Conservation (phyloP, 1,284 basidiomycete genomes). For the Irpex sp. region DNA sequence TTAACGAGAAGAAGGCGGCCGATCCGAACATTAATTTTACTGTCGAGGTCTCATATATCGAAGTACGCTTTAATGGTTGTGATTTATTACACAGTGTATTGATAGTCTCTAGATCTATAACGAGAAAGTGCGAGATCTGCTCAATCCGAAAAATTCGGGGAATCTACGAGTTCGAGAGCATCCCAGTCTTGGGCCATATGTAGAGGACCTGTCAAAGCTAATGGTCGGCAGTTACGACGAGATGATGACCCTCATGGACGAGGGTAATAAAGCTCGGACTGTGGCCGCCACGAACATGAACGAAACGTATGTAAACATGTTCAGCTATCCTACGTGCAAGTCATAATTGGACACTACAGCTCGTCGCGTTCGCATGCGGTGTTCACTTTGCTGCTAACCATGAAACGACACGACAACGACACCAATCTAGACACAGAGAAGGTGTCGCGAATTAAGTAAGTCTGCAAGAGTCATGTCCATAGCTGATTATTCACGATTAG, state of each 20-base stretch:
- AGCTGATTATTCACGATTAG: slow-evolving; percentile 7
- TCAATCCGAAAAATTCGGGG: slow-evolving; percentile 96
- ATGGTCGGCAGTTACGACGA: slow-evolving; percentile 89
- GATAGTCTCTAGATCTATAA: slow-evolving; percentile 79
- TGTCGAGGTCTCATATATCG: slow-evolving; percentile 97
- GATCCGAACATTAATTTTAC: slow-evolving; percentile 79
- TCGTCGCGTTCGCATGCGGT: slow-evolving; percentile 98
- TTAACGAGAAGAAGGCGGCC: slow-evolving; percentile 58
- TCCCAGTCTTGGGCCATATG: slow-evolving; percentile 92
- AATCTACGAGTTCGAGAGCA: slow-evolving; percentile 97
- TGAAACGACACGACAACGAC: slow-evolving; percentile 80
- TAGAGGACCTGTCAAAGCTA: slow-evolving; percentile 94
- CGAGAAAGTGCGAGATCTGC: slow-evolving; percentile 95
- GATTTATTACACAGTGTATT: background rate
- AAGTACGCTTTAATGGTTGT: slow-evolving; percentile 44
- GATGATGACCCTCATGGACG: slow-evolving; percentile 99
- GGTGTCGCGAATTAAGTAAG: slow-evolving; percentile 89
- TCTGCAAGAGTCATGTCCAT: slow-evolving; percentile 3
- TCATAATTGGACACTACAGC: slow-evolving; percentile 30
- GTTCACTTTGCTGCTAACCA: slow-evolving; percentile 91
- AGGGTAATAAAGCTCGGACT: slow-evolving; percentile 96
- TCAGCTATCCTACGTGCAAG: background rate
- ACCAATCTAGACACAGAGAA: slow-evolving; percentile 93
- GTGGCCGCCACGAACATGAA: slow-evolving; percentile 99
- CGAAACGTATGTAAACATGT: slow-evolving; percentile 68